phyloP scores from a whole-genome alignment of 768 basidiomycete species.

The Lactarius vividus region DNA sequence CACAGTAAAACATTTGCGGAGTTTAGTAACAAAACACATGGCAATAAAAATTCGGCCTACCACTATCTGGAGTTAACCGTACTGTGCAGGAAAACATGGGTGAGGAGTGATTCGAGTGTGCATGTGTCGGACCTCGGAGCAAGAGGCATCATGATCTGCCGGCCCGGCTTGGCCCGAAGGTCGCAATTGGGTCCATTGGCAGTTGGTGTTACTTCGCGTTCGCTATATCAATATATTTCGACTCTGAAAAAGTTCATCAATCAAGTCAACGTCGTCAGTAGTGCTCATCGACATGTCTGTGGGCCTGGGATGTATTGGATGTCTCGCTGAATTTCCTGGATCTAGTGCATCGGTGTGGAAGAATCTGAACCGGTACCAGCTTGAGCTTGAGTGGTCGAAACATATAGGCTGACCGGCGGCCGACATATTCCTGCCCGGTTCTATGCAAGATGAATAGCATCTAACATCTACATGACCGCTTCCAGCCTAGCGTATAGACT shows the following conservation, averaged over 20 bases:
- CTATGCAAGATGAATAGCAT: not conserved
- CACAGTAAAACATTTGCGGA: not conserved
- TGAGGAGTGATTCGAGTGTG: not conserved
- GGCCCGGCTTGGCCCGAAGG: not conserved
- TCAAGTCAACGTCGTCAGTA: not conserved
- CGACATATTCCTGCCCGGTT: not conserved
- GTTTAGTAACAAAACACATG: not conserved
- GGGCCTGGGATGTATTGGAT: not conserved
- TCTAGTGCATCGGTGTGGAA: not conserved
- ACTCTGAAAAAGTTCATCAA: not conserved
- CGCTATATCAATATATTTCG: not conserved
- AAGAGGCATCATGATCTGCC: not conserved
- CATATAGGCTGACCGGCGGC: not conserved
- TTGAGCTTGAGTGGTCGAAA: not conserved
- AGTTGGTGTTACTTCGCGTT: not conserved
- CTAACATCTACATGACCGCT: not conserved
- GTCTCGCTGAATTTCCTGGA: not conserved
- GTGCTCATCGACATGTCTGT: not conserved
- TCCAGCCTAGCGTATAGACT: not conserved
- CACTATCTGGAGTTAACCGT: not conserved
- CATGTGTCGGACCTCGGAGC: no score
- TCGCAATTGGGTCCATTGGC: no score
- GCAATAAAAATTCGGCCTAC: not conserved
- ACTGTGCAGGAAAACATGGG: not conserved
- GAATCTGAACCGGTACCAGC: not conserved